Evolutionary conservation across 2,329 filamentous ascomycete species (phyloP).

Genomic region (Colletotrichum viniferum): DNA sequence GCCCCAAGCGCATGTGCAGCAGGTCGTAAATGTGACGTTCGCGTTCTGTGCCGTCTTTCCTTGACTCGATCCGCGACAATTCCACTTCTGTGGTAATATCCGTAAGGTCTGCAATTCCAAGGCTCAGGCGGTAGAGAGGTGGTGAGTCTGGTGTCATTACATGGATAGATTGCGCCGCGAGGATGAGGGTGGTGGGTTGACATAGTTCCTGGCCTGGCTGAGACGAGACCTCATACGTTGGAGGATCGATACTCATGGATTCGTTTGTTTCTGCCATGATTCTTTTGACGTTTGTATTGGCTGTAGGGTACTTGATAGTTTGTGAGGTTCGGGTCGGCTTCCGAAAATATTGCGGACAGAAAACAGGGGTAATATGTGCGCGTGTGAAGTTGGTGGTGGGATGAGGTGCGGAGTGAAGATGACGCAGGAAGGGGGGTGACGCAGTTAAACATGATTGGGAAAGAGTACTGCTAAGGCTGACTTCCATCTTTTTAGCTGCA

Average conservation of each 20-base stretch:
- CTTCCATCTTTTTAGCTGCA: not conserved
- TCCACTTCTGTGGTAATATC: not conserved
- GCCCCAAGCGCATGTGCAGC: not conserved
- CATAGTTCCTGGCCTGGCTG: not conserved
- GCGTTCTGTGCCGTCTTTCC: not conserved
- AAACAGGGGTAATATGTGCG: not conserved
- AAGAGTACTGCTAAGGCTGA: not conserved
- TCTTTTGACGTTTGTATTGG: not conserved
- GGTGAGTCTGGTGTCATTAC: not conserved
- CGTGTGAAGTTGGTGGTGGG: not conserved
- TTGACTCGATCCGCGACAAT: not conserved
- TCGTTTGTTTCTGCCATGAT: not conserved
- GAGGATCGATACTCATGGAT: not conserved
- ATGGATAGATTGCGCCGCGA: not conserved
- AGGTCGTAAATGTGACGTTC: not conserved
- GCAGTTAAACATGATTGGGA: not conserved
- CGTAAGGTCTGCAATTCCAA: not conserved
- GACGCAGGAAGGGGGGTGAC: not conserved
- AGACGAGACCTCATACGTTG: not conserved
- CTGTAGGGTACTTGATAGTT: not conserved
- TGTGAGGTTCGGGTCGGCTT: not conserved
- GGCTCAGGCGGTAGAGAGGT: not conserved
- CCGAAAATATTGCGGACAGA: not conserved
- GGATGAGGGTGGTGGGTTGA: not conserved
- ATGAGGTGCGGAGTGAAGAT: not conserved